Percentiles rank a stretch among this genome's conserved stretches.
These are phyloP conservation scores for Trichoderma atrobrunneum DNA, from an alignment of 2,329 filamentous ascomycete genomes.

Conservation along the genomic window DNA sequence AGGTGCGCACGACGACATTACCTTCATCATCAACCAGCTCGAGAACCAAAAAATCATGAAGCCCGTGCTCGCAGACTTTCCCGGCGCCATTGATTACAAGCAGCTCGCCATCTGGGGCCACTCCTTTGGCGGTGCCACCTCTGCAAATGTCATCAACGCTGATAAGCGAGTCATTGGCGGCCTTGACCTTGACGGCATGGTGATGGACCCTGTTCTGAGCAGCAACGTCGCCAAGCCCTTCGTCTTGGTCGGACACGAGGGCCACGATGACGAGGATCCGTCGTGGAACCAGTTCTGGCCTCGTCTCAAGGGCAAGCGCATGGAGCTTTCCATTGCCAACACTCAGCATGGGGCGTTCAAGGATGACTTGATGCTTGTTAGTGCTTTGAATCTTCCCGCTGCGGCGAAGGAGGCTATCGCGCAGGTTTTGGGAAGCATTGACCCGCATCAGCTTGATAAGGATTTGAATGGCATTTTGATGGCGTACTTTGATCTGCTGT, in stretches of 20 bases:
- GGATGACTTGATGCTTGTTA: slow-evolving; percentile 31
- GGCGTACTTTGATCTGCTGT: slow-evolving; percentile 25
- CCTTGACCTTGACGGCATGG: slow-evolving; percentile 40
- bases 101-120: slow-evolving; percentile 39
- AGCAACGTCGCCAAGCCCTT: slow-evolving; percentile 30
- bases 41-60: slow-evolving; percentile 22
- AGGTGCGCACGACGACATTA: slow-evolving; percentile 37
- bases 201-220: slow-evolving; percentile 34
- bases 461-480: slow-evolving; percentile 25
- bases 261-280: slow-evolving; percentile 30
- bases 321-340: slow-evolving; percentile 27
- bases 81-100: slow-evolving; percentile 28
- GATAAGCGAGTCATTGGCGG: slow-evolving; percentile 37
- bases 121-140: slow-evolving; percentile 39
- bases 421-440: slow-evolving; percentile 22
- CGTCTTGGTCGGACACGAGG: slow-evolving; percentile 30
- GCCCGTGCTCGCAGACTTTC: slow-evolving; percentile 23
- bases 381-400: slow-evolving; percentile 24
- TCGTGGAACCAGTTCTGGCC: slow-evolving; percentile 35
- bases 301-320: slow-evolving; percentile 26
- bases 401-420: slow-evolving; percentile 8
- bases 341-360: slow-evolving; percentile 34
- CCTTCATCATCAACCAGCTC: slow-evolving; percentile 38
- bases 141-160: slow-evolving; percentile 32
- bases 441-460: slow-evolving; percentile 21